These are phyloP conservation scores for Fomes fomentarius DNA, from an alignment of 1,284 basidiomycete genomes.

Conservation along the genomic window DNA sequence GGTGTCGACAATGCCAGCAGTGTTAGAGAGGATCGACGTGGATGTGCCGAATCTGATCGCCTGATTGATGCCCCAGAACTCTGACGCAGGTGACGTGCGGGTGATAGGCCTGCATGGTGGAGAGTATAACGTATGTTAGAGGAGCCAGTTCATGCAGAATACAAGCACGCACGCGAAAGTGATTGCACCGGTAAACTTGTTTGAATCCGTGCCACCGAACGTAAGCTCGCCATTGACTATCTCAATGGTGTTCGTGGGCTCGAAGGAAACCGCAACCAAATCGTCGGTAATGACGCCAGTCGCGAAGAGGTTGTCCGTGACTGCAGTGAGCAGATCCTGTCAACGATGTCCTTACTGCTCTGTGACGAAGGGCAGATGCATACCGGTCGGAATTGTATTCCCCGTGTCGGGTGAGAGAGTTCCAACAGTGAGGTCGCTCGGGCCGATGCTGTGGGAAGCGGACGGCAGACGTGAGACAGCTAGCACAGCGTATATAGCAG, in stretches of 20 bases:
- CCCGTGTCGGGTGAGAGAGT: constrained; percentile 23
- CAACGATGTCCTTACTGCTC: background rate
- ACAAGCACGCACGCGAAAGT: constrained; percentile 45
- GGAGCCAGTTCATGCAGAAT: background rate
- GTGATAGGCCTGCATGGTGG: constrained; percentile 46
- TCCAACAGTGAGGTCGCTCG: constrained; percentile 48
- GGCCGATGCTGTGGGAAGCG: constrained; percentile 45
- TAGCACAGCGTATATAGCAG: background rate
- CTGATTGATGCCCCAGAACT: constrained; percentile 69
- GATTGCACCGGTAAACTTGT: constrained; percentile 48
- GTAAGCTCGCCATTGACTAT: constrained; percentile 49
- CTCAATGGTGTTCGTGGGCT: constrained; percentile 39
- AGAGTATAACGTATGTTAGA: background rate
- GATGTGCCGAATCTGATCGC: constrained; percentile 53
- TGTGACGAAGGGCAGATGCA: no score
- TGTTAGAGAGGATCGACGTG: constrained; percentile 46
- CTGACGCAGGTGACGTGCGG: constrained; percentile 45
- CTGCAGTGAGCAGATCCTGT: constrained; percentile 8
- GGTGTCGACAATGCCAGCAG: constrained; percentile 68
- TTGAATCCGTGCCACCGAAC: constrained; percentile 51
- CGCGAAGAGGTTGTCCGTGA: constrained; percentile 39
- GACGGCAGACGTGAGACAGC: constrained; percentile 12
- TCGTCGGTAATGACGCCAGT: constrained; percentile 46
- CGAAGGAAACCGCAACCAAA: constrained; percentile 52
- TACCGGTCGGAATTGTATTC: constrained; percentile 28